Evolutionary conservation across 306 rosid species (phyloP).

Genomic region (Castanospermum australe): DNA sequence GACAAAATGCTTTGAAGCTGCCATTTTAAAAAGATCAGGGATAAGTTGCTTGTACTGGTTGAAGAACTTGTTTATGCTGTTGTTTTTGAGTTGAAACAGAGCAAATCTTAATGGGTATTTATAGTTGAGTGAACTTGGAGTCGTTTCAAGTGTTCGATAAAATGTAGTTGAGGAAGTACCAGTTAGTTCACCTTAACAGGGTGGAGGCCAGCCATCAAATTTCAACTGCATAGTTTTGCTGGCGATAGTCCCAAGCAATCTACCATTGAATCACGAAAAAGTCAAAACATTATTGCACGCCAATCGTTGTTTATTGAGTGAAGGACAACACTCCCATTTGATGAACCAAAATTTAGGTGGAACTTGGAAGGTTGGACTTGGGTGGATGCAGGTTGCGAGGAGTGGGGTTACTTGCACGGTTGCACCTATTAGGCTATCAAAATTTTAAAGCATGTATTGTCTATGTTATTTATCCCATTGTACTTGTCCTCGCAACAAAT

Average conservation of each 20-base stretch:
- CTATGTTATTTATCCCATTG: too few species aligned
- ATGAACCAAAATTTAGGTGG: neutral
- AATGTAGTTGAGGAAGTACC: neutral
- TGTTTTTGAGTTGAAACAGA: neutral
- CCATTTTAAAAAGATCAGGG: neutral
- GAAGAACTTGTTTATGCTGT: neutral
- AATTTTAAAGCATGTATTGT: neutral
- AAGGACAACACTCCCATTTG: neutral
- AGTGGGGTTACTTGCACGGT: neutral
- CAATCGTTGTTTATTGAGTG: neutral
- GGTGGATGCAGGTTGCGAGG: neutral
- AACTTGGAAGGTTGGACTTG: neutral
- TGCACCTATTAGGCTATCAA: neutral
- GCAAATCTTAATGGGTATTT: neutral
- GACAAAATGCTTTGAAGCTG: neutral
- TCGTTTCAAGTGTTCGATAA: neutral
- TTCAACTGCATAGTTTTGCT: neutral
- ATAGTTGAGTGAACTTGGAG: neutral
- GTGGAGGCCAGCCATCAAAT: neutral
- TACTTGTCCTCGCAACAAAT: too few species aligned
- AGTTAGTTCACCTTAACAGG: conserved; percentile 13
- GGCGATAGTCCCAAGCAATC: neutral
- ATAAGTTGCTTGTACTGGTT: neutral
- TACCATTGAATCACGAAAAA: neutral
- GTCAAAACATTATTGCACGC: neutral